A percentile compares a stretch with the other conserved stretches of the same genome.
Conservation (phyloP, 2,329 filamentous ascomycete genomes). For the Fusarium longipes region DNA sequence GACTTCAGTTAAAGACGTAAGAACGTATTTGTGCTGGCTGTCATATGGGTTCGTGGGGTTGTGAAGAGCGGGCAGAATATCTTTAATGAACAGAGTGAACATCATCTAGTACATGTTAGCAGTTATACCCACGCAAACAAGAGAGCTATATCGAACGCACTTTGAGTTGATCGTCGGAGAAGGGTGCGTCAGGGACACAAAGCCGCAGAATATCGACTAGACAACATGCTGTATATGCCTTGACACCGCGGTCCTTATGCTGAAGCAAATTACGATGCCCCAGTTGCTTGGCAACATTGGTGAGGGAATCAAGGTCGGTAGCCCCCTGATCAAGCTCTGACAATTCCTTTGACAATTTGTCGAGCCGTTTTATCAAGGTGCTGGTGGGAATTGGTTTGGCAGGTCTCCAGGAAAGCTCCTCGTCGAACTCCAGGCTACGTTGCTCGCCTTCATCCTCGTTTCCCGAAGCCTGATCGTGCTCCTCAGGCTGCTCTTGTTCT, state of each 20-base stretch:
- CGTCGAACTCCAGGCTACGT: slow-evolving; percentile 77
- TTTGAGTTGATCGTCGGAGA: slow-evolving; percentile 90
- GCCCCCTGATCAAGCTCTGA: slow-evolving; percentile 88
- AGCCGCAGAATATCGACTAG: slow-evolving; percentile 92
- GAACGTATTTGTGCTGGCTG: slow-evolving; percentile 89
- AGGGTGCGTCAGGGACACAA: slow-evolving; percentile 94
- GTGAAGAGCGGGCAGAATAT: slow-evolving; percentile 84
- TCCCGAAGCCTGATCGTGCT: slow-evolving; percentile 32
- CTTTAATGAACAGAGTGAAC: slow-evolving; percentile 87
- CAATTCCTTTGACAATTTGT: slow-evolving; percentile 84
- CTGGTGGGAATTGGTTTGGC: slow-evolving; percentile 88
- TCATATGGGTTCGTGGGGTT: slow-evolving; percentile 92
- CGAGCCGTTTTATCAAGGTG: slow-evolving; percentile 83
- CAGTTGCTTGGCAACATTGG: slow-evolving; percentile 85
- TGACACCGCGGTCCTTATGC: slow-evolving; percentile 94
- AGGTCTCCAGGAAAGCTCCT: slow-evolving; percentile 89
- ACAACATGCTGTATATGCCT: slow-evolving; percentile 88
- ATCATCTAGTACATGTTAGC: slow-evolving; percentile 75
- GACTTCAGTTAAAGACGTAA: slow-evolving; percentile 88
- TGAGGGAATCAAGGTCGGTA: slow-evolving; percentile 83
- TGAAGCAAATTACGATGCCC: slow-evolving; percentile 82
- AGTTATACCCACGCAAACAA: neutral
- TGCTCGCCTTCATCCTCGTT: slow-evolving; percentile 46
- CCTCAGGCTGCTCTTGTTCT: slow-evolving; percentile 34
- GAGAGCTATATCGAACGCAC: slow-evolving; percentile 56